phyloP scores from a whole-genome alignment of 2,329 filamentous ascomycete species.

The Cladosporium sp. region DNA sequence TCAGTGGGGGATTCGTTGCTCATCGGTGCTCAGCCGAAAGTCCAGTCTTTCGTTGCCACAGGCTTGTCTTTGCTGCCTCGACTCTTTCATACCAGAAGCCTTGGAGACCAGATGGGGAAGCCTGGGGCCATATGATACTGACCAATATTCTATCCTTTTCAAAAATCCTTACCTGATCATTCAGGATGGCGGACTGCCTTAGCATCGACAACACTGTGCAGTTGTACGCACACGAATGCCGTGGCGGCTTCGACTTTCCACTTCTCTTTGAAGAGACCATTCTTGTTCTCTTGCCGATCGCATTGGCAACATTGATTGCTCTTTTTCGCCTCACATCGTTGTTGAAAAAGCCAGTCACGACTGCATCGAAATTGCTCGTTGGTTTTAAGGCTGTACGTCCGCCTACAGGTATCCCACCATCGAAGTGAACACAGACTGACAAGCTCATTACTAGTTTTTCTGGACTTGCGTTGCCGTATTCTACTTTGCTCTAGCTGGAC shows the following conservation, averaged over 20 bases:
- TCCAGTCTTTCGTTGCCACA: neutral
- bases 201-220: slow-evolving; percentile 4
- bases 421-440: too few species aligned
- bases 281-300: slow-evolving; percentile 30
- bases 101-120: too few species aligned
- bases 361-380: slow-evolving; percentile 18
- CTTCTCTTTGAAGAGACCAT: slow-evolving; percentile 34
- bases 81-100: neutral
- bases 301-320: slow-evolving; percentile 28
- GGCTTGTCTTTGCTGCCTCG: neutral
- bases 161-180: neutral
- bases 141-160: neutral
- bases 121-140: too few species aligned
- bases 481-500: slow-evolving; percentile 3
- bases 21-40: slow-evolving; percentile 1
- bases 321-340: slow-evolving; percentile 30
- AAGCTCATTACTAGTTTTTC: neutral
- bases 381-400: slow-evolving; percentile 11
- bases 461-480: slow-evolving; percentile 2
- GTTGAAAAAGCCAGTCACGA: slow-evolving; percentile 17
- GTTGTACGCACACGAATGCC: slow-evolving; percentile 13
- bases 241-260: slow-evolving; percentile 37
- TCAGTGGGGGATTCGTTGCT: neutral
- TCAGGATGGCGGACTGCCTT: slow-evolving; percentile 5
- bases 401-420: neutral